phyloP scores from a whole-genome alignment of 1,284 basidiomycete species.

The Coniophora puteana region DNA sequence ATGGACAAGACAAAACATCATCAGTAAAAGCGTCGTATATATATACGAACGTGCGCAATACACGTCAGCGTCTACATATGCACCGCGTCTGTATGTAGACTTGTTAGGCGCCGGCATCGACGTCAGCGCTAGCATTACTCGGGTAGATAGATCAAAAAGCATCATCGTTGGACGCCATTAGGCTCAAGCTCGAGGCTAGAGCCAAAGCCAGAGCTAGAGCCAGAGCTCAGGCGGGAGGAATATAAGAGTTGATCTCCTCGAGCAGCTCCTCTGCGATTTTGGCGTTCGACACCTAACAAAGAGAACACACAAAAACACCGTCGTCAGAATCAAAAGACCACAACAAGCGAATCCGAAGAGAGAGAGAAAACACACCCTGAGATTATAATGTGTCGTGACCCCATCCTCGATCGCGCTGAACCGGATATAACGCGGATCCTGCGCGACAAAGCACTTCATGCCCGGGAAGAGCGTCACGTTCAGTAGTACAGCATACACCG shows the following conservation, averaged over 20 bases:
- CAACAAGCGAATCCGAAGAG: not conserved
- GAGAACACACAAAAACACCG: not conserved
- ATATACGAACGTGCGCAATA: too few species aligned
- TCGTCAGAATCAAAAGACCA: slow-evolving; percentile 4
- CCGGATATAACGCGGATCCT: slow-evolving; percentile 78
- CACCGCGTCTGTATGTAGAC: too few species aligned
- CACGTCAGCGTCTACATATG: too few species aligned
- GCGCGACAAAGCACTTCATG: slow-evolving; percentile 75
- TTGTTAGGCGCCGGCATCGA: too few species aligned
- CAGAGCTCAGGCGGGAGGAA: too few species aligned
- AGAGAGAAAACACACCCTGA: slow-evolving; percentile 53
- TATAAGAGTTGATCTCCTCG: slow-evolving; percentile 52
- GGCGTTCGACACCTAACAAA: slow-evolving; percentile 48
- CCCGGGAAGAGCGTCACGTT: slow-evolving; percentile 87
- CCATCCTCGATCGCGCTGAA: slow-evolving; percentile 74
- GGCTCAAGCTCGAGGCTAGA: too few species aligned
- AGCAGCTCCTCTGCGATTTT: slow-evolving; percentile 60
- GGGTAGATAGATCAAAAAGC: too few species aligned
- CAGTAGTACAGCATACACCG: slow-evolving; percentile 80
- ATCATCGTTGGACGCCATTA: too few species aligned
- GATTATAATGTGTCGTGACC: slow-evolving; percentile 67
- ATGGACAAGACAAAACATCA: too few species aligned
- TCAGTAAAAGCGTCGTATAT: too few species aligned
- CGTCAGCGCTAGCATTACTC: too few species aligned
- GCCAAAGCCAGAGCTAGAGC: too few species aligned